These are phyloP conservation scores for Nannochloris sp. DNA, from an alignment of 139 green algal species.

Conservation along the genomic window DNA sequence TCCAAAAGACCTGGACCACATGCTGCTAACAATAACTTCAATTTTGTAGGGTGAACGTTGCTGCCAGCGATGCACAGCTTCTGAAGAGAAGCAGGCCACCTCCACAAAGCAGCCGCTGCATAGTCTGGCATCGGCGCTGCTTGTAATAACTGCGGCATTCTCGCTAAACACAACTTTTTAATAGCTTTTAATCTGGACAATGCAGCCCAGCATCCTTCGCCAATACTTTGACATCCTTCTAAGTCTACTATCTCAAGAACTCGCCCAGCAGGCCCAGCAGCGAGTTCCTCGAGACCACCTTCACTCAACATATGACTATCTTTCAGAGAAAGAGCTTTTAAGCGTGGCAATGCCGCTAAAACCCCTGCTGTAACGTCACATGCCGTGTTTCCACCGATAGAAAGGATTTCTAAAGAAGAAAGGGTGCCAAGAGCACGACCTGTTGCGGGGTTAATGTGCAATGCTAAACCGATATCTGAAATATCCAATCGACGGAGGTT, in stretches of 20 bases:
- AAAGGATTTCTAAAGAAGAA: neutral
- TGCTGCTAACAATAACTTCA: slow-evolving; percentile 6
- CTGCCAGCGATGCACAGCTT: slow-evolving; percentile 1
- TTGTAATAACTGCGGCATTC: slow-evolving; percentile 5
- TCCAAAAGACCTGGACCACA: slow-evolving; percentile 5
- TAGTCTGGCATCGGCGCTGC: neutral
- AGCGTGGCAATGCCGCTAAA: neutral
- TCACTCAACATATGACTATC: slow-evolving; percentile 1
- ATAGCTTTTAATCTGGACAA: slow-evolving; percentile 8
- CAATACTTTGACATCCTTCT: neutral
- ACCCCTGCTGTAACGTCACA: neutral
- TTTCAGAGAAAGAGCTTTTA: neutral
- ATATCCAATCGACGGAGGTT: neutral
- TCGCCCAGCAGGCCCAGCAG: neutral
- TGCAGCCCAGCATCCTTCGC: neutral
- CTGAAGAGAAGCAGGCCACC: slow-evolving; percentile 1
- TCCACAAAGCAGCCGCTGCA: slow-evolving; percentile 9
- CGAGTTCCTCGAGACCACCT: slow-evolving; percentile 1
- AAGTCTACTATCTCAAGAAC: neutral
- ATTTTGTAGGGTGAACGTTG: slow-evolving; percentile 4
- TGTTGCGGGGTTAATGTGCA: neutral
- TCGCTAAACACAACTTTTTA: neutral
- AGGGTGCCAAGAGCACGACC: neutral
- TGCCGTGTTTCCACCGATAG: neutral
- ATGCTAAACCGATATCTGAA: neutral